Evolutionary conservation across 805 yeast genomes (phyloP), one percentile per base, ranked within the genome.

Genomic region (Candida dajiaensis): DNA sequence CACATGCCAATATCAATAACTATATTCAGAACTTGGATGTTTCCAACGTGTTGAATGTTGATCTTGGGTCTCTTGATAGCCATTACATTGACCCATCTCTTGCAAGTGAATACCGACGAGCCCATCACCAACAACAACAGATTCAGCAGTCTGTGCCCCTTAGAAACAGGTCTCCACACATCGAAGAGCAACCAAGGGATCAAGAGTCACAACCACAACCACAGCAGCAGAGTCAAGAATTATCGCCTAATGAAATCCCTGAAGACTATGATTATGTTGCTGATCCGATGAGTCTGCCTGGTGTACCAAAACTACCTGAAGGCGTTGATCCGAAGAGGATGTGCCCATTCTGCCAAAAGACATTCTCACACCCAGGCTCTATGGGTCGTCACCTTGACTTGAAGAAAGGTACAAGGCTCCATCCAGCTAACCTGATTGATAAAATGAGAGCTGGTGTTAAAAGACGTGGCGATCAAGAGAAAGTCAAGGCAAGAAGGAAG

Each of bases 351-450:
- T 80, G 85, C 53, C 74, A 74, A 1, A 67, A 71, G 47, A 65
- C 72, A 1, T 81, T 80, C 57, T 70, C 79, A 3, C 78, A 77
- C 49, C 76, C 79, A 7, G 83, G 84, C 2, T 76, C 82, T 0
- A 64, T 78, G 46, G 84, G 84, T 1, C 65, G 85, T 31, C 85
- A 80, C 57, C 58, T 81, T 38, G 85, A 81, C 53, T 58, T 68
- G 40, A 73, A 77, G 50, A 75, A 76, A 45, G 85, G 85, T 1
- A 70, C 79, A 10, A 56, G 67, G 1, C 45, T 62, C 15, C 85
- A 80, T 51, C 85, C 85, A 0, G 57, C 64, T 1, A 76, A 70
- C 3, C 65, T 69, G 37, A 76, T 81, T 15, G 74, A 71, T 13
- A 56, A 55, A 42, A 51, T 79, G 37, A 57, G 84, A 26, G 66